phyloP scores from a whole-genome alignment of 1,284 basidiomycete species.

The Cerrena zonata region DNA sequence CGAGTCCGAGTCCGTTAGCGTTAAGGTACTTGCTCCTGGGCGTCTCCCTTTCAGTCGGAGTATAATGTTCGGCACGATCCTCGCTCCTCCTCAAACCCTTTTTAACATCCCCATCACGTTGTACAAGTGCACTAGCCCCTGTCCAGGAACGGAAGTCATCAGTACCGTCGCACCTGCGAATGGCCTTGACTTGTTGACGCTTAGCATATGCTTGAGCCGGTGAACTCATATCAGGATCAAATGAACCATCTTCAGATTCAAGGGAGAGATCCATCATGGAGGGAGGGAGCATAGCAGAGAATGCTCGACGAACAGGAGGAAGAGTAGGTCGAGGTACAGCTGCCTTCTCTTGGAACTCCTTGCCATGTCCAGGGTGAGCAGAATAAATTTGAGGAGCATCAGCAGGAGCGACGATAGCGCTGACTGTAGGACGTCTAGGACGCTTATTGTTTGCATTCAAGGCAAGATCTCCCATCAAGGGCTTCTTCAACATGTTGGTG shows the following conservation, averaged over 20 bases:
- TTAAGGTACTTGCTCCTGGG: conserved; percentile 36
- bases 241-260: conserved; percentile 47
- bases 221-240: conserved; percentile 57
- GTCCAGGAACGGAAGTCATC: conserved; percentile 70
- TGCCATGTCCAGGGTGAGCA: not conserved
- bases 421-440: conserved; percentile 58
- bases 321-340: conserved; percentile 22
- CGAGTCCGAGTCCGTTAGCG: conserved; percentile 20
- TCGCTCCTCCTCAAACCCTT: conserved; percentile 37
- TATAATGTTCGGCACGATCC: conserved; percentile 13
- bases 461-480: conserved; percentile 46
- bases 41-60: conserved; percentile 24
- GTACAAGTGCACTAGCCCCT: conserved; percentile 47
- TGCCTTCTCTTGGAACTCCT: conserved; percentile 15
- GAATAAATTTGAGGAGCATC: conserved; percentile 12
- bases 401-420: conserved; percentile 51
- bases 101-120: conserved; percentile 31
- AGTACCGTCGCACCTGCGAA: conserved; percentile 70
- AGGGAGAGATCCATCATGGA: conserved; percentile 35
- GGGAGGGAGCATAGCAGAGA: conserved; percentile 66
- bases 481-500: conserved; percentile 47
- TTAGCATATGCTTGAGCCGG: conserved; percentile 73
- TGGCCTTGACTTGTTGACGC: conserved; percentile 66
- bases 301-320: conserved; percentile 59
- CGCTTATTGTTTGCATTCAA: conserved; percentile 47